A percentile compares a stretch with the other conserved stretches of the same genome.
These are phyloP conservation scores for Metschnikowia orientalis DNA, from an alignment of 805 yeast species.

Conservation along the genomic window DNA sequence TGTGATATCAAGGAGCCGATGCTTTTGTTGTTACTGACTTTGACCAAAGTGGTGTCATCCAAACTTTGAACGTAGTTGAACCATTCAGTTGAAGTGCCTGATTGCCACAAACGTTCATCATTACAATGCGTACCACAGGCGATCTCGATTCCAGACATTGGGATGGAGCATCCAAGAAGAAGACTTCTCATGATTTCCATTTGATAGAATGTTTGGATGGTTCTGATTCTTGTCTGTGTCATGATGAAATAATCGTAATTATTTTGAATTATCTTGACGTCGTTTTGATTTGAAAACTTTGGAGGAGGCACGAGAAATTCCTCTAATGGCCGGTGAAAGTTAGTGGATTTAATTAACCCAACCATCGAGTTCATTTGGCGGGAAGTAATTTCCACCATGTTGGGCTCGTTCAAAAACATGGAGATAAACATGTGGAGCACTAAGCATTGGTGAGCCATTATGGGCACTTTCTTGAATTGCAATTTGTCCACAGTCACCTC, in stretches of 20 bases:
- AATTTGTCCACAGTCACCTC: conserved; percentile 42
- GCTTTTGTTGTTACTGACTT: conserved; percentile 52
- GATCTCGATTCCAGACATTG: conserved; percentile 38
- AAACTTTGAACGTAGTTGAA: conserved; percentile 18
- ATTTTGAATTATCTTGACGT: conserved; percentile 29
- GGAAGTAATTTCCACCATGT: conserved; percentile 48
- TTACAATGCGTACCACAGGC: conserved; percentile 64
- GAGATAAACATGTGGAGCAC: conserved; percentile 53
- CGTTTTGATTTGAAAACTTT: conserved; percentile 19
- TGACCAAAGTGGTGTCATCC: conserved; percentile 34
- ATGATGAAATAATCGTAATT: conserved; percentile 49
- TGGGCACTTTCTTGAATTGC: conserved; percentile 50
- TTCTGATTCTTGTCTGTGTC: conserved; percentile 54
- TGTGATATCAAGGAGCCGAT: conserved; percentile 44
- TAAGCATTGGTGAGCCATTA: conserved; percentile 53
- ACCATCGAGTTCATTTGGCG: conserved; percentile 52
- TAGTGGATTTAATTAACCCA: conserved; percentile 50
- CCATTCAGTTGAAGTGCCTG: conserved; percentile 53
- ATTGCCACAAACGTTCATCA: conserved; percentile 57
- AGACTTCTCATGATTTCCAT: conserved; percentile 46
- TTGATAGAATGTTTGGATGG: conserved; percentile 48
- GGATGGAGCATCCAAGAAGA: conserved; percentile 39
- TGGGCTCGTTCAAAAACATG: conserved; percentile 51
- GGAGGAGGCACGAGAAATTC: conserved; percentile 19
- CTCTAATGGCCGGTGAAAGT: conserved; percentile 48